phyloP scores from a whole-genome alignment of 2,329 filamentous ascomycete genomes.

The Pseudocercospora crystallina region DNA sequence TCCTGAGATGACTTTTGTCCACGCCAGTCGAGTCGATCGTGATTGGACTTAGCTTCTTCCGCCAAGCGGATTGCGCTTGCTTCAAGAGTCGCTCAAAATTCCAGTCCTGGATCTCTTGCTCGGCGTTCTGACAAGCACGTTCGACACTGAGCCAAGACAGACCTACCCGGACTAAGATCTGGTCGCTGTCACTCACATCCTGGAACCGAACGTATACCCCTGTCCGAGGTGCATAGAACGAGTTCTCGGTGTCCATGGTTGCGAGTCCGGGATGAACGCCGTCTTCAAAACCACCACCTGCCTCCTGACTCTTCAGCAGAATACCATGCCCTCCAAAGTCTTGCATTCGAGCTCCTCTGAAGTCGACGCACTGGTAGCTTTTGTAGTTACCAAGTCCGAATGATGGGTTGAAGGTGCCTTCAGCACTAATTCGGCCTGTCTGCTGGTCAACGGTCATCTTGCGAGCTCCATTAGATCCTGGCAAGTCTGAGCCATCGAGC shows the following conservation, averaged over 20 bases:
- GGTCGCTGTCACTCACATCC: slow-evolving; percentile 38
- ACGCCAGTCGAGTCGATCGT: slow-evolving; percentile 36
- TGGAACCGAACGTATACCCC: slow-evolving; percentile 36
- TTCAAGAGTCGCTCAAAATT: slow-evolving; percentile 57
- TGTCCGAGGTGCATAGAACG: slow-evolving; percentile 26
- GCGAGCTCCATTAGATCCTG: slow-evolving; percentile 50
- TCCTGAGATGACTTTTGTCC: slow-evolving; percentile 36
- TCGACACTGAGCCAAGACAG: slow-evolving; percentile 66
- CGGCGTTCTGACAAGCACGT: slow-evolving; percentile 66
- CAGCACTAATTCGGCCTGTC: slow-evolving; percentile 56
- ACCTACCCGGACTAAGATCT: slow-evolving; percentile 63
- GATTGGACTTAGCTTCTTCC: slow-evolving; percentile 40
- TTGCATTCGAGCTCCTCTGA: slow-evolving; percentile 51
- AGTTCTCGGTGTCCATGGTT: slow-evolving; percentile 33
- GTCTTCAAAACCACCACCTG: slow-evolving; percentile 50
- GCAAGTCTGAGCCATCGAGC: slow-evolving; percentile 60
- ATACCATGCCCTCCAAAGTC: slow-evolving; percentile 46
- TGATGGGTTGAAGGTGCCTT: slow-evolving; percentile 59
- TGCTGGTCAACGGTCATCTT: slow-evolving; percentile 52
- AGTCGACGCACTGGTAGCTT: slow-evolving; percentile 61
- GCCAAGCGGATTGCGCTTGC: slow-evolving; percentile 41
- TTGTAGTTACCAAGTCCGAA: slow-evolving; percentile 60
- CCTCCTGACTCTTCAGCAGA: too few relatives aligned
- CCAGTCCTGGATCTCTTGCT: slow-evolving; percentile 64
- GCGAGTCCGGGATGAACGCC: slow-evolving; percentile 44